Evolutionary conservation across 2,329 filamentous ascomycete species (phyloP), one percentile per base, ranked within the genome.

Genomic region (Microdochium trichocladiopsis): DNA sequence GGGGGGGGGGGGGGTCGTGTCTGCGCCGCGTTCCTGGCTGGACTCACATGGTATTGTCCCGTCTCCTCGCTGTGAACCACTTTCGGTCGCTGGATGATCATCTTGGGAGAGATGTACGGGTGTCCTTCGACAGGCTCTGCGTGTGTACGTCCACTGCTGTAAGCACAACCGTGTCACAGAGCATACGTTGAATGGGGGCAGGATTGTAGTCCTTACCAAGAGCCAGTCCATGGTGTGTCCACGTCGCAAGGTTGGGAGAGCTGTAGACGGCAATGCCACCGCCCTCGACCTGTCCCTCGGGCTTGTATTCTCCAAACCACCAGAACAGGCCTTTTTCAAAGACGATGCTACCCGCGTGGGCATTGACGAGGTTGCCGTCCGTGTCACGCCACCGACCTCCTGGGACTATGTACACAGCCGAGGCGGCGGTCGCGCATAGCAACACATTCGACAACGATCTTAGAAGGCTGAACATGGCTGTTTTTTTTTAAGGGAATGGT

Each of bases 231-330:
- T 83, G 78, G 43, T 64, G 72, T 21, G 75, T 68, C 82, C 82
- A 85, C 0, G 79, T 84, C 2, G 76, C 78, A 2, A 85, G 67
- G 56, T 85, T 80, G 21, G 78, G 71, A 0, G 81, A 84, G 60
- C 79, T 83, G 61, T 82, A 82, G 1, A 83, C 82, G 1, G 78
- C 77, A 0, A 85, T 66, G 18, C 82, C 82, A 0, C 79, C 82
- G 10, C 82, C 82, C 59, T 85, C 82, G 8, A 70, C 72, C 55
- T 81, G 78, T 0, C 74, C 79, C 57, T 84, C 63, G 11, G 73
- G 66, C 65, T 85, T 85, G 66, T 82, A 78, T 60, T 85, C 82
- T 33, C 82, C 82, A 52, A 84, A 84, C 72, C 75, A 77, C 66
- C 76, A 84, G 61, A 82, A 85, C 54, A 72, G 78, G 16, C 76